Evolutionary conservation across 1,284 basidiomycete species (phyloP).

Genomic region (Caloboletus inedulis): DNA sequence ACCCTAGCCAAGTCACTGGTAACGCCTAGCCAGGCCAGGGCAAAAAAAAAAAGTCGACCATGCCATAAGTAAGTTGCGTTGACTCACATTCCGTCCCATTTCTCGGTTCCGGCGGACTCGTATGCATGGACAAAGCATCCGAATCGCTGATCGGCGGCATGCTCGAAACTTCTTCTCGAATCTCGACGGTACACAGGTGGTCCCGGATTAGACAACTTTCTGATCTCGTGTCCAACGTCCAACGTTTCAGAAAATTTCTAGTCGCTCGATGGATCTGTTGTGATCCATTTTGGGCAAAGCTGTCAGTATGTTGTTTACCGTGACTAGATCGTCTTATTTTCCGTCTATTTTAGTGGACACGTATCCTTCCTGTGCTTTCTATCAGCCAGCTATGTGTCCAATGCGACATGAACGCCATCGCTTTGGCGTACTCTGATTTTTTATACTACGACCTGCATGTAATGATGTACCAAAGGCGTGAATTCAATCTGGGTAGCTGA

Average conservation of each 20-base stretch:
- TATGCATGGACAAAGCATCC: not conserved
- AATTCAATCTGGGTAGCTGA: not conserved
- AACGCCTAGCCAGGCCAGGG: too few relatives aligned
- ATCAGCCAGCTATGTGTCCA: not conserved
- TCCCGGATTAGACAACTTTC: not conserved
- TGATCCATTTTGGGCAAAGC: not conserved
- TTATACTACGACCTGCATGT: too few relatives aligned
- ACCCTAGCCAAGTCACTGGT: too few relatives aligned
- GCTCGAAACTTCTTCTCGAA: too few relatives aligned
- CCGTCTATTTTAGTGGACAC: not conserved
- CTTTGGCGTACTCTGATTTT: too few relatives aligned
- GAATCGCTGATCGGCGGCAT: not conserved
- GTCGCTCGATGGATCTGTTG: not conserved
- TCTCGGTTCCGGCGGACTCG: not conserved
- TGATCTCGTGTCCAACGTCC: not conserved
- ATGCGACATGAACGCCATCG: not conserved
- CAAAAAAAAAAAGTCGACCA: not conserved
- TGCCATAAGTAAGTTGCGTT: not conserved
- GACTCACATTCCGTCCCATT: not conserved
- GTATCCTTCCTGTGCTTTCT: not conserved
- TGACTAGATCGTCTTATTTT: not conserved
- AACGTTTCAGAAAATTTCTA: not conserved
- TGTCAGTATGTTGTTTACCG: not conserved
- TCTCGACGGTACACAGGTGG: too few relatives aligned
- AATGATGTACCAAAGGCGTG: not conserved